phyloP scores from a whole-genome alignment of 371 early-diverging fungal genomes.

The Mucor lusitanicus region DNA sequence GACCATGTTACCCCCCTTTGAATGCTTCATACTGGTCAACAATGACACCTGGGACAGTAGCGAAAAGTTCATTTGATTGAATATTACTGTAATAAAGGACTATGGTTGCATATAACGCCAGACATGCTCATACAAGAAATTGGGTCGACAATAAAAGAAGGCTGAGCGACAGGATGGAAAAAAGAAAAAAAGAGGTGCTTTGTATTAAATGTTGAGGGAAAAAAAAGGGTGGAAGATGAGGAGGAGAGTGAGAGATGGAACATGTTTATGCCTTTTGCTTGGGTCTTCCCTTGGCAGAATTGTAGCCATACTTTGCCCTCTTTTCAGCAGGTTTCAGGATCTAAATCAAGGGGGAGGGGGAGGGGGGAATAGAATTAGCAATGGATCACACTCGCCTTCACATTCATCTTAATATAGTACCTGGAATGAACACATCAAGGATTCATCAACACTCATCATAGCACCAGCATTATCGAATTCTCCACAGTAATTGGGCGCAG shows the following conservation, averaged over 20 bases:
- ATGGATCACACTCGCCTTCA: too few relatives aligned
- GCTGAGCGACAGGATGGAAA: background rate
- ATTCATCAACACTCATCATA: slow-evolving; percentile 95
- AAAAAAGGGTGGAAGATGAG: background rate
- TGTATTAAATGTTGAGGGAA: background rate
- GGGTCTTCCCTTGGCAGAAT: slow-evolving; percentile 14
- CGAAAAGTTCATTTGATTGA: background rate
- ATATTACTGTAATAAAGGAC: background rate
- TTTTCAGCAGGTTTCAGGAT: slow-evolving; percentile 43
- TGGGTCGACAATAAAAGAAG: background rate
- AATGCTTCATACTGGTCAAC: too few relatives aligned
- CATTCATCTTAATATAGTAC: slow-evolving; percentile 9
- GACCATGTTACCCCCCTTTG: too few relatives aligned
- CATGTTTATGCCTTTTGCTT: slow-evolving; percentile 15
- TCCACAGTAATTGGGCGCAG: slow-evolving; percentile 99
- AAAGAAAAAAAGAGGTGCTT: background rate
- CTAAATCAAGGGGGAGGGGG: slow-evolving; percentile 8
- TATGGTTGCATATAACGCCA: background rate
- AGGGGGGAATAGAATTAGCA: background rate
- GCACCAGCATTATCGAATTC: slow-evolving; percentile 97
- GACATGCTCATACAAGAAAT: background rate
- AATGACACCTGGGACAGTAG: too few relatives aligned
- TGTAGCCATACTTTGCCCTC: slow-evolving; percentile 29
- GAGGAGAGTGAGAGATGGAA: background rate
- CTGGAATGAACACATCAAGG: slow-evolving; percentile 91